These are phyloP conservation scores for Trametes punicea DNA, from an alignment of 768 basidiomycete genomes.

Conservation along the genomic window DNA sequence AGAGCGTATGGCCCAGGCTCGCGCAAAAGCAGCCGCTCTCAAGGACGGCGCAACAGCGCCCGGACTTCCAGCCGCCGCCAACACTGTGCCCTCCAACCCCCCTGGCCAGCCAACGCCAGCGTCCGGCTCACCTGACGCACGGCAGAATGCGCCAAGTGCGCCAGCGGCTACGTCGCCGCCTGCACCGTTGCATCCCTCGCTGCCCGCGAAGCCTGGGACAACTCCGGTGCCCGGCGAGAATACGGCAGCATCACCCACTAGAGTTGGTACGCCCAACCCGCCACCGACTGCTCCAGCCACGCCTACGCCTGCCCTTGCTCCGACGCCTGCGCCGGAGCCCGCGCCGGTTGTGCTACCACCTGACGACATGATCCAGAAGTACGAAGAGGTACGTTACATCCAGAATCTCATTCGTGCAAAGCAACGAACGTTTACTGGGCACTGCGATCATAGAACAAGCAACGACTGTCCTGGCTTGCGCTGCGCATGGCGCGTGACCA, in stretches of 20 bases:
- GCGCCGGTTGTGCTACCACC: slow-evolving; percentile 26
- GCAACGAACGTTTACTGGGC: background rate
- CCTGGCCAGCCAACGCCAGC: slow-evolving; percentile 6
- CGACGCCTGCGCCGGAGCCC: slow-evolving; percentile 15
- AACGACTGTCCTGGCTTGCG: slow-evolving; percentile 77
- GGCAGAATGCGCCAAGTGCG: slow-evolving; percentile 31
- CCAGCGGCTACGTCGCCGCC: slow-evolving; percentile 37
- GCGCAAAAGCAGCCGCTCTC: slow-evolving; percentile 40
- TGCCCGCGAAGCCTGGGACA: slow-evolving; percentile 67
- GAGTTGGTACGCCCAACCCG: slow-evolving; percentile 24
- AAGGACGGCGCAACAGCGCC: slow-evolving; percentile 8
- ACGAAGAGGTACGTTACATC: slow-evolving; percentile 53
- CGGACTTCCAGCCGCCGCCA: slow-evolving; percentile 7
- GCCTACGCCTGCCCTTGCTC: slow-evolving; percentile 17
- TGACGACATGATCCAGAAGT: slow-evolving; percentile 52
- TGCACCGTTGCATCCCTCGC: slow-evolving; percentile 59
- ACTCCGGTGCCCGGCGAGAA: slow-evolving; percentile 25
- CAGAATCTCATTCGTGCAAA: background rate
- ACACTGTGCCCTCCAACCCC: background rate
- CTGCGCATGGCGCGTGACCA: slow-evolving; percentile 73
- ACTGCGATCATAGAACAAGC: slow-evolving; percentile 55
- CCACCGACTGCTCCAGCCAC: slow-evolving; percentile 25
- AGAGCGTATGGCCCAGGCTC: slow-evolving; percentile 37
- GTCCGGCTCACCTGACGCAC: slow-evolving; percentile 15
- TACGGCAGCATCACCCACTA: slow-evolving; percentile 30